These are phyloP conservation scores for Phialophora expanda DNA, from an alignment of 2,329 filamentous ascomycete species.

Conservation along the genomic window DNA sequence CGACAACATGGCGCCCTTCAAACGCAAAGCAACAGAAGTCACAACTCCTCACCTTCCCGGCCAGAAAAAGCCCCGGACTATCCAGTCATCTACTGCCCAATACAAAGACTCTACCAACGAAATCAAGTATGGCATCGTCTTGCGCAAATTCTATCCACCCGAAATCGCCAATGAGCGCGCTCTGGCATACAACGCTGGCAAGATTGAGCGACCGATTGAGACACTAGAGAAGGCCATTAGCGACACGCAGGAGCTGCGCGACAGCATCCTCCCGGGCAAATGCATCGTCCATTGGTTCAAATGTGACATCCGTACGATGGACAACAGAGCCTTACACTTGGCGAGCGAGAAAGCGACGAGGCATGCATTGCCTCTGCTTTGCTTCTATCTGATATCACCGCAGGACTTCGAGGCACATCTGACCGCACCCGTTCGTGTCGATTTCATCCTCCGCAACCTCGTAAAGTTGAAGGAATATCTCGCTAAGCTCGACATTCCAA, in stretches of 20 bases:
- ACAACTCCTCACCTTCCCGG: background rate
- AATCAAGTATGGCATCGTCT: conserved; percentile 65
- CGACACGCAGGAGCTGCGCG: conserved; percentile 63
- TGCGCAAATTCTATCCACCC: conserved; percentile 78
- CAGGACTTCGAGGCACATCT: conserved; percentile 85
- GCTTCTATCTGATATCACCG: conserved; percentile 78
- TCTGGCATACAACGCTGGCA: conserved; percentile 71
- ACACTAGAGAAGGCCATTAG: conserved; percentile 65
- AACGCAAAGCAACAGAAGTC: conserved; percentile 23
- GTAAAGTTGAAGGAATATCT: conserved; percentile 69
- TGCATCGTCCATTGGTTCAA: conserved; percentile 92
- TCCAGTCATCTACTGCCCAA: background rate
- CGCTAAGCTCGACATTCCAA: conserved; percentile 72
- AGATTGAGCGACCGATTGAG: conserved; percentile 75
- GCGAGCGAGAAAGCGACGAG: conserved; percentile 71
- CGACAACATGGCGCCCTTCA: conserved; percentile 15
- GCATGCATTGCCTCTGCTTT: conserved; percentile 72
- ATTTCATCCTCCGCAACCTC: conserved; percentile 79
- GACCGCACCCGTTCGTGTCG: conserved; percentile 72
- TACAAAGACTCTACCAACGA: conserved; percentile 37
- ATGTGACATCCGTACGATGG: conserved; percentile 72
- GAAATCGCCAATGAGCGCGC: conserved; percentile 86
- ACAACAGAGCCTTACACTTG: conserved; percentile 73
- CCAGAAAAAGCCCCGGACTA: conserved; percentile 16
- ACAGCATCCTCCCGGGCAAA: conserved; percentile 59